Base-by-base conservation (phyloP, 2,329 filamentous ascomycete genomes). In the Ilyonectria robusta region DNA sequence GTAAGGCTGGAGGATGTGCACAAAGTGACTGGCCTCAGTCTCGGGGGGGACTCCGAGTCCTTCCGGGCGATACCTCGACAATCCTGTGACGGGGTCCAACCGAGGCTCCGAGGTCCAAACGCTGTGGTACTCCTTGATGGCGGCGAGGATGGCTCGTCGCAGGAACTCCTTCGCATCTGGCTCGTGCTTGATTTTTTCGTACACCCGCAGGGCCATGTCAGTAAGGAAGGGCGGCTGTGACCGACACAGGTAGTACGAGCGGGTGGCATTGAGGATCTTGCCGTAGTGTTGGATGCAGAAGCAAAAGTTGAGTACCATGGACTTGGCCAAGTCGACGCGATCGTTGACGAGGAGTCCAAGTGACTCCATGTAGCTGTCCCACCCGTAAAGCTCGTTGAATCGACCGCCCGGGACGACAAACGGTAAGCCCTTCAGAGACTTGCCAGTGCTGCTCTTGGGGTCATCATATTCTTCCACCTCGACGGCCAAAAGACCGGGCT, bases 301-400 rank as follows among this genome's bases (percentile, higher is more conserved):
- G 81, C 94, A 97, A 81, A 98, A 98, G 84, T 99, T 97, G 75
- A 89, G 86, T 58, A 98, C 95, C 94, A 99, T 98, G 56, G 92
- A 89, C 84, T 98, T 97, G 72, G 94, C 94, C 62, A 98, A 84
- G 76, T 98, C 91, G 23, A 94, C 90, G 66, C 93, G 91, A 78
- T 96, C 93, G 77, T 95, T 94, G 74, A 94, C 89, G 66, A 98
- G 85, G 65, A 99, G 87, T 19, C 96, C 96, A 3, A 98, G 86
- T 6, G 95, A 96, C 80, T 95, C 94, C 94, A 99, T 98, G 84
- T 98, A 99, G 79, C 94, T 98, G 82, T 99, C 96, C 96, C 96
- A 99, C 53, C 95, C 95, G 79, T 99, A 99, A 23, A 99, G 83
- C 81, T 99, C 96, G 81, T 99, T 99, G 90, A 99, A 99, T 33